Evolutionary conservation across 352 stramenopile genomes (phyloP).

Genomic region (Pythium dissotocum): DNA sequence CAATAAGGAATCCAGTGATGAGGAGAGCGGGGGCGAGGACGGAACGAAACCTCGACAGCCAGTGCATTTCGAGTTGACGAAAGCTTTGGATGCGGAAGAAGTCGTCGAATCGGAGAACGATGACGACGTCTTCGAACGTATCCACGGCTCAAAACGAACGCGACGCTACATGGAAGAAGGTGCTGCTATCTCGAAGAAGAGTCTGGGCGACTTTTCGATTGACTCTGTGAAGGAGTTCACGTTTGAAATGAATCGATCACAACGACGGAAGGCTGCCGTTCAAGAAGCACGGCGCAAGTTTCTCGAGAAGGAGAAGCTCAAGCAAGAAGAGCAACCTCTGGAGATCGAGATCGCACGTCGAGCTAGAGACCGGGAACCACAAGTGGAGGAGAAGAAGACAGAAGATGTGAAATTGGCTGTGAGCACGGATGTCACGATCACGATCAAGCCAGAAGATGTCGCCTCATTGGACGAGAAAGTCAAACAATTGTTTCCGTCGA

Average conservation of each 20-base stretch:
- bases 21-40: constrained; percentile 8
- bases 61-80: constrained; percentile 11
- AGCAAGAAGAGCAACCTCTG: constrained; percentile 45
- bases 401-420: not conserved
- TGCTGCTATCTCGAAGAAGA: constrained; percentile 24
- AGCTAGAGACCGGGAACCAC: constrained; percentile 1
- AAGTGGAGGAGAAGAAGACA: not conserved
- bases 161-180: constrained; percentile 22
- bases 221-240: constrained; percentile 34
- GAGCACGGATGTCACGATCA: constrained; percentile 33
- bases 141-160: constrained; percentile 27
- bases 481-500: constrained; percentile 42
- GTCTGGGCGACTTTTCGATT: constrained; percentile 38
- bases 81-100: not conserved
- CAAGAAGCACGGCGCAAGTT: constrained; percentile 26
- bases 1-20: constrained; percentile 15
- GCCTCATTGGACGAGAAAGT: constrained; percentile 23
- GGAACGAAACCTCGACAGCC: not conserved
- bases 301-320: constrained; percentile 36
- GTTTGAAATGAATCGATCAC: constrained; percentile 23
- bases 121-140: constrained; percentile 26
- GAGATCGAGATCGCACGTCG: constrained; percentile 44
- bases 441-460: constrained; percentile 50
- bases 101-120: constrained; percentile 16
- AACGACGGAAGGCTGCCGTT: constrained; percentile 34